These are phyloP conservation scores for Ilex asprella DNA, from an alignment of 257 asterid genomes.

Conservation along the genomic window DNA sequence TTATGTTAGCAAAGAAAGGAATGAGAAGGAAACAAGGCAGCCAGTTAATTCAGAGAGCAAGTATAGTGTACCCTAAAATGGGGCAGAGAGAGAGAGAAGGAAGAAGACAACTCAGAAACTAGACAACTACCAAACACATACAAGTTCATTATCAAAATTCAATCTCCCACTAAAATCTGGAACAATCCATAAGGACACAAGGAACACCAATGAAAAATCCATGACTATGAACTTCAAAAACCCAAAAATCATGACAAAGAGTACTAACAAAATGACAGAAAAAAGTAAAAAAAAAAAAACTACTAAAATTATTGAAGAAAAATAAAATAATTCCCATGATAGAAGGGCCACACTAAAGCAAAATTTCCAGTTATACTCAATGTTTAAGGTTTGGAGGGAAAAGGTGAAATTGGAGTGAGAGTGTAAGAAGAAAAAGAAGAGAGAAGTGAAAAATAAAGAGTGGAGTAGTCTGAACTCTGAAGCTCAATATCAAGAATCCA, in stretches of 20 bases:
- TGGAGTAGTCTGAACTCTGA: too few species aligned
- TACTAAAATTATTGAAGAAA: background rate
- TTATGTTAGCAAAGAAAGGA: background rate
- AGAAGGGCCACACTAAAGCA: too few species aligned
- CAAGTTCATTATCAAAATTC: conserved; percentile 22
- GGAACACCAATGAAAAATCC: conserved; percentile 5
- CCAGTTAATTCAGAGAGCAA: conserved; percentile 3
- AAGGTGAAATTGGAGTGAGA: too few species aligned
- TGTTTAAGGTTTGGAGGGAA: too few species aligned
- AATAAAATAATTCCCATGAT: background rate
- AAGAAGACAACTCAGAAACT: conserved; percentile 27
- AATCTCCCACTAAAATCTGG: background rate
- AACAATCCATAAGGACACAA: conserved; percentile 9
- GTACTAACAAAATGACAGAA: background rate
- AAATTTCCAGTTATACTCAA: too few species aligned
- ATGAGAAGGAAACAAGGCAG: background rate
- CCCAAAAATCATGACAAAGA: background rate
- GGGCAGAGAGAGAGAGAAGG: conserved; percentile 3
- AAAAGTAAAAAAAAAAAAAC: background rate
- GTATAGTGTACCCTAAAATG: conserved; percentile 28
- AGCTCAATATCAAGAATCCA: too few species aligned
- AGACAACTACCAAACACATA: conserved; percentile 30
- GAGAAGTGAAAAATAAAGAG: too few species aligned
- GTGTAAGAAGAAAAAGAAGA: too few species aligned
- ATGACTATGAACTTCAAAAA: background rate